Evolutionary conservation across 1,284 basidiomycete genomes (phyloP).

Genomic region (Ceratobasidium sp.): DNA sequence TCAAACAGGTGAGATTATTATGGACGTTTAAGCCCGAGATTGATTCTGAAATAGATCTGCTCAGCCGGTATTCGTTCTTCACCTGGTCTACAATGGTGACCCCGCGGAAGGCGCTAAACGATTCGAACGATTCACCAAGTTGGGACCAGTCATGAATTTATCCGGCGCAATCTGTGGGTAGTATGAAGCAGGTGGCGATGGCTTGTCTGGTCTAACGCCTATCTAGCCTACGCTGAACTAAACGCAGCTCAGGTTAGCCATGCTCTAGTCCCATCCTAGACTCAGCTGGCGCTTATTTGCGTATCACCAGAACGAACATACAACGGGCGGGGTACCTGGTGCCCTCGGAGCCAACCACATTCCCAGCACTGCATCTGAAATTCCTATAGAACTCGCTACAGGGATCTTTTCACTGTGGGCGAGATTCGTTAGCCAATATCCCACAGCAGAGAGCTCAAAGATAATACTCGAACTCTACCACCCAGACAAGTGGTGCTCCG

Average conservation of each 20-base stretch:
- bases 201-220: background rate
- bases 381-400: too few species aligned
- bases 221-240: background rate
- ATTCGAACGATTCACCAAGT: slow-evolving; percentile 31
- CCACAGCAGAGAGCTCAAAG: background rate
- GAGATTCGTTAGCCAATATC: background rate
- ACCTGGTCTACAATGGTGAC: slow-evolving; percentile 17
- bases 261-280: too few species aligned
- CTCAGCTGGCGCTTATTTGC: too few species aligned
- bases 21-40: background rate
- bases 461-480: background rate
- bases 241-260: too few species aligned
- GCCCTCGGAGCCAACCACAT: too few species aligned
- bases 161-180: slow-evolving; percentile 13
- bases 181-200: too few species aligned
- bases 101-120: slow-evolving; percentile 30
- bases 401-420: too few species aligned
- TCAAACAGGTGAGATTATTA: slow-evolving; percentile 27
- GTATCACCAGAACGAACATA: too few species aligned
- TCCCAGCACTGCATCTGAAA: too few species aligned
- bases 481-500: background rate
- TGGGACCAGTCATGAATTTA: slow-evolving; percentile 13
- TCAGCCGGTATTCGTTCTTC: slow-evolving; percentile 27
- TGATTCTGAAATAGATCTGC: background rate
- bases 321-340: too few species aligned